These are phyloP conservation scores for Apiospora arundinis DNA, from an alignment of 2,329 filamentous ascomycete species.

Conservation along the genomic window DNA sequence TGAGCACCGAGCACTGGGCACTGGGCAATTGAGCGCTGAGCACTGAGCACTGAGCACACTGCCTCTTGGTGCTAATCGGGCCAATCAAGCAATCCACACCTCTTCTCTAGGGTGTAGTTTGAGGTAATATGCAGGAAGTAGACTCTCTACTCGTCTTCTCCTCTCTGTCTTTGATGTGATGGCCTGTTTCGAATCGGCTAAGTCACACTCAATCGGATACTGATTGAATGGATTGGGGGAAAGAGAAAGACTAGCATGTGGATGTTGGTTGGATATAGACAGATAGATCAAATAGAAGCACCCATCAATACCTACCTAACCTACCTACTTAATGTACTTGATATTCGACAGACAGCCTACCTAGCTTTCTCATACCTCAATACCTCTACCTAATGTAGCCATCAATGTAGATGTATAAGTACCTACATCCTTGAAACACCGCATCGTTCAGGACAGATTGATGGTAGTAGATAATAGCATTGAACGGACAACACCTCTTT, in stretches of 20 bases:
- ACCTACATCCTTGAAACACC: constrained; percentile 8
- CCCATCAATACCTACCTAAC: background rate
- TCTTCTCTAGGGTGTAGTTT: background rate
- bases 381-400: no score
- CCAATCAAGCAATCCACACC: constrained; percentile 10
- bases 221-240: background rate
- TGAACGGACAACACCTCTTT: background rate
- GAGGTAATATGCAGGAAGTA: no score
- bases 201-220: background rate
- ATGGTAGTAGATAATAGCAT: no score
- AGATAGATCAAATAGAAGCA: background rate
- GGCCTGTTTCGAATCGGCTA: background rate
- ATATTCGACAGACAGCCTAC: background rate
- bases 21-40: background rate
- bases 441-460: constrained; percentile 6
- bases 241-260: background rate
- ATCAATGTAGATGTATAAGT: background rate
- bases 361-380: background rate
- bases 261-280: background rate
- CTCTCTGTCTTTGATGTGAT: background rate
- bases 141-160: background rate
- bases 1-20: background rate
- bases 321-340: no score
- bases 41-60: background rate
- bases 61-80: constrained; percentile 12